phyloP scores from a whole-genome alignment of 2,329 filamentous ascomycete genomes.

The Ceratocystis huliohia region DNA sequence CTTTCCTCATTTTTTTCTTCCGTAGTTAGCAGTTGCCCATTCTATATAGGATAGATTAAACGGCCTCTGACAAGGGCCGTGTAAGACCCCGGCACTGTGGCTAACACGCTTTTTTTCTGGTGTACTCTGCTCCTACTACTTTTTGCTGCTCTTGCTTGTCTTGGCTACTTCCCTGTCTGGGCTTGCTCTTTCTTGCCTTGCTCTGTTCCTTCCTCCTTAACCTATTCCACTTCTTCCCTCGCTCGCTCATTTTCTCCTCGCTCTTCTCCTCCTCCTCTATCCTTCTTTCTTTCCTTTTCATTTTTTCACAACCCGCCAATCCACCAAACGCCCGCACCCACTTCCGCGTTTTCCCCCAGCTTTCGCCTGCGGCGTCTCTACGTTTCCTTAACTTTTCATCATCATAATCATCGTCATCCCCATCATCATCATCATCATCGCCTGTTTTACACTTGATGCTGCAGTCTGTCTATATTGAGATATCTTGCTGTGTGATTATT shows the following conservation, averaged over 20 bases:
- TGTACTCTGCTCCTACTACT: neutral
- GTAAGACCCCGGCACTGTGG: conserved; percentile 10
- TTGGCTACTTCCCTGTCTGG: conserved; percentile 10
- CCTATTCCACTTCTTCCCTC: conserved; percentile 12
- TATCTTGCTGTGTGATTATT: neutral
- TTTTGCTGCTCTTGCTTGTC: conserved; percentile 6
- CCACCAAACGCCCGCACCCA: neutral
- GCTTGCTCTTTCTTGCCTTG: conserved; percentile 24
- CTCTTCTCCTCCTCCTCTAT: conserved; percentile 23
- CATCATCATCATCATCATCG: neutral
- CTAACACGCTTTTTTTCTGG: conserved; percentile 9
- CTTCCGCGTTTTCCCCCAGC: neutral
- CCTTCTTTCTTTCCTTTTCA: conserved; percentile 10
- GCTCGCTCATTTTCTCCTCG: conserved; percentile 18
- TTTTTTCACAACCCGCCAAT: conserved; percentile 3
- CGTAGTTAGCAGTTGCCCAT: neutral
- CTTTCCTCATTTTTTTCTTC: neutral
- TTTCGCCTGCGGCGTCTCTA: neutral
- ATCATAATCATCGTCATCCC: too few relatives aligned
- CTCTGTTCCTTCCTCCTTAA: conserved; percentile 25
- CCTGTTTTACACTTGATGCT: neutral
- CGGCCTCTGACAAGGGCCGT: neutral
- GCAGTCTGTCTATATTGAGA: neutral
- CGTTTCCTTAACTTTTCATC: neutral
- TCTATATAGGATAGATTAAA: neutral